phyloP scores from a whole-genome alignment of 495 filamentous ascomycete genomes.

The Choiromyces venosus region DNA sequence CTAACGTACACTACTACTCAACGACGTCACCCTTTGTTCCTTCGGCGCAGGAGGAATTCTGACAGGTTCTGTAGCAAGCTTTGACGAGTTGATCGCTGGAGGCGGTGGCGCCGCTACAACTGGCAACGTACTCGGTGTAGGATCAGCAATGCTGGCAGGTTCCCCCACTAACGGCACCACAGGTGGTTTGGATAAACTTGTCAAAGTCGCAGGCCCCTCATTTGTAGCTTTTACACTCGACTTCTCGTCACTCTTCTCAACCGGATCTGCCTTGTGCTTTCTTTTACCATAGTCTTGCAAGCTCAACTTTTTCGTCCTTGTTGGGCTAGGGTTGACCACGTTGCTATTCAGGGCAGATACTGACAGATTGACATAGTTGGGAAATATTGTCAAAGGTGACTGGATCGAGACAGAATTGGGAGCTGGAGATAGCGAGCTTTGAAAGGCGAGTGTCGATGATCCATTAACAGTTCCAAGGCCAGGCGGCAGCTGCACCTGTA shows the following conservation, averaged over 20 bases:
- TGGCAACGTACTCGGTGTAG: slow-evolving; percentile 10
- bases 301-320: slow-evolving; percentile 65
- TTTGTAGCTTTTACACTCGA: slow-evolving; percentile 6
- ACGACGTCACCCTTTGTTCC: slow-evolving; percentile 21
- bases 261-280: slow-evolving; percentile 28
- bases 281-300: slow-evolving; percentile 59
- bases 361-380: slow-evolving; percentile 45
- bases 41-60: slow-evolving; percentile 24
- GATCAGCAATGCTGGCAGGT: slow-evolving; percentile 14
- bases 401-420: slow-evolving; percentile 48
- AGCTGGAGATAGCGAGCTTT: slow-evolving; percentile 45
- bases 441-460: slow-evolving; percentile 12
- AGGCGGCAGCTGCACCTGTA: slow-evolving; percentile 34
- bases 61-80: slow-evolving; percentile 15
- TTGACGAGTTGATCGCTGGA: slow-evolving; percentile 6
- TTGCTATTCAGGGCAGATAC: slow-evolving; percentile 47
- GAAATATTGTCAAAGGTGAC: slow-evolving; percentile 50
- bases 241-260: slow-evolving; percentile 26
- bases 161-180: slow-evolving; percentile 8
- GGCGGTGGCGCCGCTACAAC: slow-evolving; percentile 13
- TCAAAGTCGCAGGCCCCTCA: slow-evolving; percentile 8
- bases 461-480: neutral
- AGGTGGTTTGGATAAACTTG: neutral
- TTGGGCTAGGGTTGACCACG: slow-evolving; percentile 54
- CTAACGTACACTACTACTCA: slow-evolving; percentile 26